Base-by-base conservation (phyloP, 2,329 filamentous ascomycete genomes). In the Talaromyces marneffei region DNA sequence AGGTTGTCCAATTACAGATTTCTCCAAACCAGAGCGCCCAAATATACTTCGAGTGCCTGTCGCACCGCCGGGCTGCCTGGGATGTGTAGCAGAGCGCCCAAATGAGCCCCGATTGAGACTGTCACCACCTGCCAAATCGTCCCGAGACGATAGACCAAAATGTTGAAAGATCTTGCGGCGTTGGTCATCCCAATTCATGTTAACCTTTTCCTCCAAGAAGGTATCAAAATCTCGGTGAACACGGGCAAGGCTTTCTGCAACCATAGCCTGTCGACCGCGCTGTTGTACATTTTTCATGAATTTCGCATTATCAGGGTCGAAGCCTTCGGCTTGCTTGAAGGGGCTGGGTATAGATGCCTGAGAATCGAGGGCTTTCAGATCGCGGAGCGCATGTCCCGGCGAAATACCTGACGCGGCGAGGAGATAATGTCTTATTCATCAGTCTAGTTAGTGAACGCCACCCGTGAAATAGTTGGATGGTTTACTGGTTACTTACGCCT, bases 181-280 rank as follows among this genome's bases (percentile, higher is more conserved):
- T 78, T 97, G 93, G 16, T 89, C 88, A 68, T 97, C 92, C 92
- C 94, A 97, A 74, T 97, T 92, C 80, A 96, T 88, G 31, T 92
- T 91, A 55, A 97, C 87, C 71, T 96, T 95, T 69, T 97, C 92
- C 73, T 97, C 92, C 60, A 99, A 82, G 73, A 96, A 97, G 63
- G 85, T 84, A 73, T 99, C 92, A 72, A 99, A 97, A 71, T 97
- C 94, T 60, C 87, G 86, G 63, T 93, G 88, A 3, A 92, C 94
- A 70, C 92, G 87, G 70, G 93, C 88, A 64, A 97, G 81, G n/a
- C 91, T 91, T 72, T 97, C 92, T 35, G 90, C 85, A 68, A 97
- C 92, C 85, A 96, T 92, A 70, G 89, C 91, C 61, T 96, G 81
- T 3, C 92, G 94, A 18, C 92, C 95, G 77, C 95, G 93, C 53